A percentile compares a stretch with the other conserved stretches of the same genome.
Evolutionary conservation across 148 eudicot species (phyloP).

Genomic region (Rhododendron mucronatum): DNA sequence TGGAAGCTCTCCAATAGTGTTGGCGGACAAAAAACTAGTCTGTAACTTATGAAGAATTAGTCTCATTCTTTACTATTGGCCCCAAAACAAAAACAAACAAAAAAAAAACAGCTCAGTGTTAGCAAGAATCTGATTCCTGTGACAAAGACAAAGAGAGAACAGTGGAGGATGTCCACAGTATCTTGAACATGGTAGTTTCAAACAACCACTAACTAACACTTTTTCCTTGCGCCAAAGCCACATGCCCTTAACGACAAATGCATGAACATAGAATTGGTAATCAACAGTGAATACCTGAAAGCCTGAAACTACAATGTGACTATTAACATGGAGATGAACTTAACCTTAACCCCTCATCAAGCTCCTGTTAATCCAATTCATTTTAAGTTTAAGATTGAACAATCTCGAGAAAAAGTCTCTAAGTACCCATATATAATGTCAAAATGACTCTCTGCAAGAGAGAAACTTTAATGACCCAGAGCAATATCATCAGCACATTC

Average conservation of each 20-base stretch:
- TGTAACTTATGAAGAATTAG: not conserved
- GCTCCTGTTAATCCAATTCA: not conserved
- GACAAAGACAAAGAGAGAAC: too few relatives aligned
- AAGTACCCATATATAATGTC: not conserved
- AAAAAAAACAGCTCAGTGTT: not conserved
- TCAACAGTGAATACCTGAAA: not conserved
- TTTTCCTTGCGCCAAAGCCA: not conserved
- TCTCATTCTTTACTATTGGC: not conserved
- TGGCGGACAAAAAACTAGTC: not conserved
- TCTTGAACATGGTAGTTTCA: not conserved
- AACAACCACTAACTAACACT: not conserved
- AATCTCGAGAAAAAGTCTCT: not conserved
- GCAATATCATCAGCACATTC: not conserved
- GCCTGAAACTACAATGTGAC: not conserved
- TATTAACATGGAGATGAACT: not conserved
- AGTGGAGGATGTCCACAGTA: not conserved
- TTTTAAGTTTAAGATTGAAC: not conserved
- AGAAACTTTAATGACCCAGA: not conserved
- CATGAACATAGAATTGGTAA: not conserved
- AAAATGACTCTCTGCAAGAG: not conserved
- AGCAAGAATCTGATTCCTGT: too few relatives aligned
- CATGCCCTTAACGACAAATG: not conserved
- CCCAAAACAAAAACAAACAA: not conserved
- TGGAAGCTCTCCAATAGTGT: not conserved
- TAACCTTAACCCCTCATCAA: not conserved